Evolutionary conservation across 257 asterid species (phyloP), one percentile per base, ranked within the genome.

Genomic region (Parsonsia alboflavescens): DNA sequence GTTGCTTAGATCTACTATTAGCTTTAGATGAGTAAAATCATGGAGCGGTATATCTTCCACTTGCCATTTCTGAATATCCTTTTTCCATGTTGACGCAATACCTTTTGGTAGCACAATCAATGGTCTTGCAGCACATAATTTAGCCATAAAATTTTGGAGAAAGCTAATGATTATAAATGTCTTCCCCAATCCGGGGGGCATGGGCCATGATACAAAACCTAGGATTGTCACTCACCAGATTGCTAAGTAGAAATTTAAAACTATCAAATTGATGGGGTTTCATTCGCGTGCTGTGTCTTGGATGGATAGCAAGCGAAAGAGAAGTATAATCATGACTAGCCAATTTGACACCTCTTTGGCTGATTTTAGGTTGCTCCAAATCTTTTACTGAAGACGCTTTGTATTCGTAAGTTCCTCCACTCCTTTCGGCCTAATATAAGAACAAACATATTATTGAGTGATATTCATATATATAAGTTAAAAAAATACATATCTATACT

Each of bases 171-270:
- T 87, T 97, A 92, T 89, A 73, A 92, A 92, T 0, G 97, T 94
- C 79, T 89, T 92, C 15, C 97, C 97, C 8, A 97, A 92, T 77
- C 97, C 99, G 16, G 97, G n/a, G 96, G 66, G 96, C 99, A 70
- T 94, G 97, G 0, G 96, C 97, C 93, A 94, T 77, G 52, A 92
- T 89, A 78, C 97, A 92, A 63, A 96, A 96, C 72, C 97, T 96
- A 17, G 96, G 96, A 75, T 90, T 85, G 65, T 90, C 97, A 2
- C 81, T 46, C 77, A 92, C 93, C 63, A 94, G 85, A 85, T 92
- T 92, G 86, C 91, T 88, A 1, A 87, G 80, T 46, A 92, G 91
- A 80, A 92, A 94, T 65, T 92, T 88, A 80, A 92, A 92, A 44
- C 97, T 80, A n/a, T 94, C 97, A 63, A 84, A 69, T 83, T 92